Evolutionary conservation across 1,284 basidiomycete species (phyloP).

Genomic region (Grifola frondosa): DNA sequence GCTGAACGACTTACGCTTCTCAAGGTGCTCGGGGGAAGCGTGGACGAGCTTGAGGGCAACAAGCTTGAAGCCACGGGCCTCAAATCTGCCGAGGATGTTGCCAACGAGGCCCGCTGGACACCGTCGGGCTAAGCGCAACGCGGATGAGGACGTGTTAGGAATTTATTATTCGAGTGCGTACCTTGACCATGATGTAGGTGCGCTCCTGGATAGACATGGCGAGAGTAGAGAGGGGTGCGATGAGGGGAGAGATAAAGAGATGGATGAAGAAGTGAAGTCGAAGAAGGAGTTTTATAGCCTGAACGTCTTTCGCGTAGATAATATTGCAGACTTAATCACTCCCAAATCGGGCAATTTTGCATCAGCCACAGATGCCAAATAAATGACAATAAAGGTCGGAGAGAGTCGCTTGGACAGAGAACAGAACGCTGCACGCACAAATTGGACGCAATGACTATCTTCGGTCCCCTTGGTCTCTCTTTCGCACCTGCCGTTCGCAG

Average conservation of each 20-base stretch:
- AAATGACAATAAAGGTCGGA: conserved; percentile 34
- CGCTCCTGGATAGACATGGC: conserved; percentile 68
- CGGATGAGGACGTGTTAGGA: too few species aligned
- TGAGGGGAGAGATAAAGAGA: conserved; percentile 28
- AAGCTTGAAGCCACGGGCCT: conserved; percentile 95
- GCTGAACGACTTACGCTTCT: conserved; percentile 64
- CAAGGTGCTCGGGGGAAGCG: conserved; percentile 78
- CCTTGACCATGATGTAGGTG: conserved; percentile 93
- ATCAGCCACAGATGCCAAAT: conserved; percentile 29
- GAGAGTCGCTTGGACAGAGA: conserved; percentile 19
- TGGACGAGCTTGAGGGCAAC: conserved; percentile 86
- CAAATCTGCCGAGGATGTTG: conserved; percentile 91
- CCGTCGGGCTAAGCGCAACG: conserved; percentile 96
- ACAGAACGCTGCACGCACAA: conserved; percentile 11
- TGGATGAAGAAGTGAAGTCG: conserved; percentile 29
- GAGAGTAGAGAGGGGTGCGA: conserved; percentile 24
- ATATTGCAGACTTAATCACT: conserved; percentile 32
- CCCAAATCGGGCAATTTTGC: conserved; percentile 29
- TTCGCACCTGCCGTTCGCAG: conserved; percentile 77
- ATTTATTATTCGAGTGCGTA: too few species aligned
- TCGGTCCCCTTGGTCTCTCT: conserved; percentile 75
- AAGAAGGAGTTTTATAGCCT: conserved; percentile 38
- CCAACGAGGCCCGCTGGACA: conserved; percentile 95
- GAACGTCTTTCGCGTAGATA: too few species aligned
- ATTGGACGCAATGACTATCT: conserved; percentile 30